Percentiles rank a stretch among this genome's conserved stretches.
Conservation (phyloP, 768 basidiomycete genomes). For the Lactarius indigo region DNA sequence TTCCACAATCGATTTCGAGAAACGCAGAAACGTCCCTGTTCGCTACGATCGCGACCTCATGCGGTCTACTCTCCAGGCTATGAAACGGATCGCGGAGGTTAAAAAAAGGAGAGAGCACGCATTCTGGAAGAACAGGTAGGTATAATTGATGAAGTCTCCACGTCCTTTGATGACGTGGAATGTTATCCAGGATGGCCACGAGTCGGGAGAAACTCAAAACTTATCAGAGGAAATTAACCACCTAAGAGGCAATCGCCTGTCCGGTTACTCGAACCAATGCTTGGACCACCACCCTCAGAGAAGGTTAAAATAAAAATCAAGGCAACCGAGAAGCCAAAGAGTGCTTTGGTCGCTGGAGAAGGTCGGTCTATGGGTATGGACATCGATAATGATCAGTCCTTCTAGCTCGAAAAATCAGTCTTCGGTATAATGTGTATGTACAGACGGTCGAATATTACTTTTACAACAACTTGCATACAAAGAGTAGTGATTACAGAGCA, state of each 20-base stretch:
- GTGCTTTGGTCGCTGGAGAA: conserved; percentile 76
- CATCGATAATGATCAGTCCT: conserved; percentile 63
- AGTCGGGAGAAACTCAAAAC: conserved; percentile 74
- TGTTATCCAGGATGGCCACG: conserved; percentile 66
- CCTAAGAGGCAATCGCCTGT: conserved; percentile 51
- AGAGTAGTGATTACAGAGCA: not conserved
- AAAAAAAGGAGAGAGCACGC: conserved; percentile 84
- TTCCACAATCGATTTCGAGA: conserved; percentile 98
- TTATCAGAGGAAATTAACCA: conserved; percentile 63
- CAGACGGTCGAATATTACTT: not conserved
- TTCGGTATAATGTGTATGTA: not conserved
- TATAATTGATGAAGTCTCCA: not conserved
- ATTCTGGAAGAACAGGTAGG: conserved; percentile 90
- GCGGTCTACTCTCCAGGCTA: conserved; percentile 90
- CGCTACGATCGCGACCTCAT: conserved; percentile 94
- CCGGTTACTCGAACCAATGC: conserved; percentile 64
- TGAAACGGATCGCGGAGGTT: conserved; percentile 94
- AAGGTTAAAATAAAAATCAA: conserved; percentile 77
- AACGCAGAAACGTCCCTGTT: conserved; percentile 94
- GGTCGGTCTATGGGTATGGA: conserved; percentile 93
- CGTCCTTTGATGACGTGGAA: not conserved
- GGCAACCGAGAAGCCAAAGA: conserved; percentile 56
- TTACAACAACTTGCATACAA: not conserved
- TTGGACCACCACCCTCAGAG: conserved; percentile 40
- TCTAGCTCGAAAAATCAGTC: not conserved